These are phyloP conservation scores for Colletotrichum brevisporum DNA, from an alignment of 2,329 filamentous ascomycete species.

Conservation along the genomic window DNA sequence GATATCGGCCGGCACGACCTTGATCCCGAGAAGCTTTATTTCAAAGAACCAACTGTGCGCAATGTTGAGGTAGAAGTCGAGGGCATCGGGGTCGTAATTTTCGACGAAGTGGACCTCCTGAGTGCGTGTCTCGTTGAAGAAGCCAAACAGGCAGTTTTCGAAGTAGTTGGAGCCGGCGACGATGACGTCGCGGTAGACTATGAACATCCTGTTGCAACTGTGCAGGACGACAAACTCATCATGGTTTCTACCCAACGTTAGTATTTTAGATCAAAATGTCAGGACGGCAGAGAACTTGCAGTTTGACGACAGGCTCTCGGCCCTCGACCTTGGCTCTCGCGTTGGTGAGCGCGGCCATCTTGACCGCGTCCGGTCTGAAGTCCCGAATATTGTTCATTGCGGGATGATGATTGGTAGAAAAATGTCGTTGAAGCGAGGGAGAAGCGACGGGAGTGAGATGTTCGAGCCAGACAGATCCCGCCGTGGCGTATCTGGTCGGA, in stretches of 20 bases:
- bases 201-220: constrained; percentile 14
- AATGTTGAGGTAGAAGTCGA: constrained; percentile 29
- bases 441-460: background rate
- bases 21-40: constrained; percentile 29
- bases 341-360: background rate
- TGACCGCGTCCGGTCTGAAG: background rate
- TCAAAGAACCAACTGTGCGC: constrained; percentile 37
- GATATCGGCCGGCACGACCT: constrained; percentile 3
- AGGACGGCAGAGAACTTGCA: background rate
- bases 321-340: background rate
- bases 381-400: background rate
- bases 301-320: background rate
- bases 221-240: constrained; percentile 29
- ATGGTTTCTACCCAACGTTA: constrained; percentile 8
- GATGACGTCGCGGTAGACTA: constrained; percentile 32
- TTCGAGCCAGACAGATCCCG: background rate
- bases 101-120: constrained; percentile 21
- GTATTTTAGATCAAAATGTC: background rate
- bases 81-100: background rate
- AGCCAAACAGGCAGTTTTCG: constrained; percentile 22
- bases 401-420: background rate
- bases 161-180: constrained; percentile 33
- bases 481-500: no score
- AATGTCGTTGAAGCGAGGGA: background rate
- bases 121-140: constrained; percentile 22